A percentile compares a stretch with the other conserved stretches of the same genome.
phyloP scores from a whole-genome alignment of 768 basidiomycete species.

The Imleria badia region DNA sequence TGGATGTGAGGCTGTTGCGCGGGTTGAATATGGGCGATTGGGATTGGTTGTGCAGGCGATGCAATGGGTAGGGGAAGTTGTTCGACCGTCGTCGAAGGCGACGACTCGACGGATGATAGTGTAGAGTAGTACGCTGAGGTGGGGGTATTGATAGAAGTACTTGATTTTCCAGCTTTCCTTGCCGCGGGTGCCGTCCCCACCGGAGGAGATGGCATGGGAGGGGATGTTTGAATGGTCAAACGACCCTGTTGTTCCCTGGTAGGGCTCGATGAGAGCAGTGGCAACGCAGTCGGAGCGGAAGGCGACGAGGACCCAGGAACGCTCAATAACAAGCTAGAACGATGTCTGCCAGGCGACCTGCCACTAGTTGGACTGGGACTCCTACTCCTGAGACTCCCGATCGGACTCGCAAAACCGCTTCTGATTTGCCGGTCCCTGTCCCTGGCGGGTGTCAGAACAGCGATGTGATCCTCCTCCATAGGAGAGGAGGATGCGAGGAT shows the following conservation, averaged over 20 bases:
- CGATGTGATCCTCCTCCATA: constrained; percentile 55
- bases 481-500: constrained; percentile 51
- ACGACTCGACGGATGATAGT: constrained; percentile 37
- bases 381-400: constrained; percentile 59
- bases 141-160: constrained; percentile 41
- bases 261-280: constrained; percentile 31
- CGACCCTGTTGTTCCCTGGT: constrained; percentile 18
- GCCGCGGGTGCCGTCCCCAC: background rate
- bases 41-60: constrained; percentile 22
- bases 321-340: constrained; percentile 48
- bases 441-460: constrained; percentile 57
- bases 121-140: constrained; percentile 51
- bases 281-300: constrained; percentile 15
- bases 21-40: constrained; percentile 19
- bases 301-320: constrained; percentile 41
- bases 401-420: constrained; percentile 67
- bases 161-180: constrained; percentile 17
- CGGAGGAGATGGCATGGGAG: constrained; percentile 8
- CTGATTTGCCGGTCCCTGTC: constrained; percentile 33
- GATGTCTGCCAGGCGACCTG: constrained; percentile 35
- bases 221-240: constrained; percentile 27
- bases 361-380: constrained; percentile 60
- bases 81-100: constrained; percentile 38
- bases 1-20: constrained; percentile 20
- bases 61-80: constrained; percentile 28